A percentile compares a stretch with the other conserved stretches of the same genome.
Evolutionary conservation across 768 basidiomycete species (phyloP).

Genomic region (Cyathus striatus): DNA sequence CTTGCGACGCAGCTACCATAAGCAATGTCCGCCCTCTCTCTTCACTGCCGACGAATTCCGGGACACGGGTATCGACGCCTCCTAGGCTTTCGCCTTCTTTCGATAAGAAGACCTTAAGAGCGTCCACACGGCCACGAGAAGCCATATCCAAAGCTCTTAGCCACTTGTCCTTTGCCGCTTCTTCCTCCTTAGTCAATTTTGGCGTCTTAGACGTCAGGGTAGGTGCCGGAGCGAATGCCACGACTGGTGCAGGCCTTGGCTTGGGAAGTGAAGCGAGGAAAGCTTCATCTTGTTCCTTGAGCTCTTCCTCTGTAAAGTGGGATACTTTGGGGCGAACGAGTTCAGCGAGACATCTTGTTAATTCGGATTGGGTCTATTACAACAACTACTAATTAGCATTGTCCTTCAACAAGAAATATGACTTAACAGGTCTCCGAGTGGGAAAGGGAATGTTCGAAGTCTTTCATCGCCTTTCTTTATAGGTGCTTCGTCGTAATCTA

Average conservation of each 20-base stretch:
- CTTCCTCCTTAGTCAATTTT: slow-evolving; percentile 79
- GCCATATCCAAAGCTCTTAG: slow-evolving; percentile 85
- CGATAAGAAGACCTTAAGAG: slow-evolving; percentile 76
- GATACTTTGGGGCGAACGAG: slow-evolving; percentile 82
- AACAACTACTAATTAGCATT: background rate
- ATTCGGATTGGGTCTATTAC: slow-evolving; percentile 81
- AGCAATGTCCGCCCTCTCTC: slow-evolving; percentile 56
- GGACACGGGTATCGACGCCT: slow-evolving; percentile 56
- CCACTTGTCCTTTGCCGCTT: slow-evolving; percentile 76
- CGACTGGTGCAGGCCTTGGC: slow-evolving; percentile 50
- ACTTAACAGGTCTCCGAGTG: slow-evolving; percentile 88
- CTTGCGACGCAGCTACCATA: slow-evolving; percentile 67
- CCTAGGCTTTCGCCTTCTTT: slow-evolving; percentile 59
- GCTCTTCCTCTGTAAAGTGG: slow-evolving; percentile 79
- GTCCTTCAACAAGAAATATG: background rate
- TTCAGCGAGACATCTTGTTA: slow-evolving; percentile 81
- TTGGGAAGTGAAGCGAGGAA: slow-evolving; percentile 88
- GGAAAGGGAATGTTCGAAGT: slow-evolving; percentile 90
- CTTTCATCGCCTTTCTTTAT: slow-evolving; percentile 79
- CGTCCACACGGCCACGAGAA: slow-evolving; percentile 76
- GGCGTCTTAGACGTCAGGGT: slow-evolving; percentile 42
- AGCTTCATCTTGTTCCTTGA: slow-evolving; percentile 83
- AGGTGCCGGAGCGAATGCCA: slow-evolving; percentile 33
- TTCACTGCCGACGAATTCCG: slow-evolving; percentile 68
- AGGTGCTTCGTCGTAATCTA: slow-evolving; percentile 80